Percentiles rank a stretch among this genome's conserved stretches.
Evolutionary conservation across 306 rosid species (phyloP).

Genomic region (Sindora glabra): DNA sequence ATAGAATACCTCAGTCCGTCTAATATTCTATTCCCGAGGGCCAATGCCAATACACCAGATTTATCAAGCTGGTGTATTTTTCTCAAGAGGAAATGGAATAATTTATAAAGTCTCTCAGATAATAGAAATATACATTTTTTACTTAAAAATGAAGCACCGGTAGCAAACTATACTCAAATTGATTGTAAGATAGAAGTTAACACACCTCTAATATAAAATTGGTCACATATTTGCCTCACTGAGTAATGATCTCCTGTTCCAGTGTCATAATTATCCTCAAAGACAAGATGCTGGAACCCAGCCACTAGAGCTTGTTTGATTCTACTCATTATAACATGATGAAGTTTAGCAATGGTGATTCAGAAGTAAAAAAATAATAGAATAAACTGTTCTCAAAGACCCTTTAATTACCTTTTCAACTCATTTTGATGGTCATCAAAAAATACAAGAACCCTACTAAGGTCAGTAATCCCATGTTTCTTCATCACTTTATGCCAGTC

Average conservation of each 20-base stretch:
- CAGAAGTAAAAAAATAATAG: background rate
- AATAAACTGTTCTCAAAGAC: slow-evolving; percentile 13
- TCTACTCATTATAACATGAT: slow-evolving; percentile 43
- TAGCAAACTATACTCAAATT: background rate
- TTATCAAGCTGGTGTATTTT: background rate
- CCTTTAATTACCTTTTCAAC: slow-evolving; percentile 58
- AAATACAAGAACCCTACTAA: slow-evolving; percentile 64
- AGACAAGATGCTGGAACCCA: slow-evolving; percentile 88
- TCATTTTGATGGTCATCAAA: slow-evolving; percentile 98
- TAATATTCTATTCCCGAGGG: background rate
- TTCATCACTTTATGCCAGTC: slow-evolving; percentile 69
- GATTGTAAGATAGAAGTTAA: slow-evolving; percentile 9
- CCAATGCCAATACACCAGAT: slow-evolving; percentile 6
- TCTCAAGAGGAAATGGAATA: background rate
- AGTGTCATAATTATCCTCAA: slow-evolving; percentile 98
- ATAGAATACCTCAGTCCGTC: background rate
- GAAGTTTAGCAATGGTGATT: slow-evolving; percentile 20
- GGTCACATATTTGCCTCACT: slow-evolving; percentile 94
- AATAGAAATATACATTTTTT: background rate
- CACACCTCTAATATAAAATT: slow-evolving; percentile 78
- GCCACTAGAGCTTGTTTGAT: slow-evolving; percentile 72
- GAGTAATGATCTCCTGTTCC: slow-evolving; percentile 99
- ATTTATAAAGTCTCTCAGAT: background rate
- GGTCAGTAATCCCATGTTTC: slow-evolving; percentile 60
- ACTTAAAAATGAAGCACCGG: background rate